phyloP scores from a whole-genome alignment of 352 stramenopile species.

The Pythium monospermum region DNA sequence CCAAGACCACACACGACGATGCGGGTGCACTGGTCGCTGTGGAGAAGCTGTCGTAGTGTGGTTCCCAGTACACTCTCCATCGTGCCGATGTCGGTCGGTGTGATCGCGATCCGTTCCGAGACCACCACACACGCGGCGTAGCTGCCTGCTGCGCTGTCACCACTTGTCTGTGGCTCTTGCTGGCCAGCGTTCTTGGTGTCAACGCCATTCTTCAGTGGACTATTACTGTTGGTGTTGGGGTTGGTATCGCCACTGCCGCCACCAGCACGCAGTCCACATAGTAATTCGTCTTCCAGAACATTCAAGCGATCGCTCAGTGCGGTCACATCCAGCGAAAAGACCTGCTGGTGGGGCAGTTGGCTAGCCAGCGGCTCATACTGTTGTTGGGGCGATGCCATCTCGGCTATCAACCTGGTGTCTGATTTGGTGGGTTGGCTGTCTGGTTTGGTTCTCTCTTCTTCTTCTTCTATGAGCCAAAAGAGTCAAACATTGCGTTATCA shows the following conservation, averaged over 20 bases:
- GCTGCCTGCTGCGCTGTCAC: background rate
- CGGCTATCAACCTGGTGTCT: background rate
- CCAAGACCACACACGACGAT: conserved; percentile 15
- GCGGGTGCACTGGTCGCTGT: conserved; percentile 3
- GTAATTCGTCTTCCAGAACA: conserved; percentile 12
- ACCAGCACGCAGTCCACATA: conserved; percentile 5
- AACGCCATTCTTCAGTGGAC: background rate
- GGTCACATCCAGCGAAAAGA: conserved; percentile 20
- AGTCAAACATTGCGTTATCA: too few species aligned
- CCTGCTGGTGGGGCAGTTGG: conserved; percentile 10
- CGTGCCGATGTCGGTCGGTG: background rate
- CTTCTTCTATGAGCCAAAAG: too few species aligned
- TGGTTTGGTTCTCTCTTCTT: too few species aligned
- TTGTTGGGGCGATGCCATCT: too few species aligned
- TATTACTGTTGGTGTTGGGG: too few species aligned
- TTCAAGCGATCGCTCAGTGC: conserved; percentile 20
- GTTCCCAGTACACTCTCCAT: conserved; percentile 5
- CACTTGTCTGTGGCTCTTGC: background rate
- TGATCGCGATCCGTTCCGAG: background rate
- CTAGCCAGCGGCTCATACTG: too few species aligned
- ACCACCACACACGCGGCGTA: conserved; percentile 17
- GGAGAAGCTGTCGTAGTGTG: conserved; percentile 10
- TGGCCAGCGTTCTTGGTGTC: too few species aligned
- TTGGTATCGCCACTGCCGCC: too few species aligned
- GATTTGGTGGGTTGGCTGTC: too few species aligned